Evolutionary conservation across 306 rosid genomes (phyloP), one percentile per base, ranked within the genome.

Genomic region (Glycine tomentella): DNA sequence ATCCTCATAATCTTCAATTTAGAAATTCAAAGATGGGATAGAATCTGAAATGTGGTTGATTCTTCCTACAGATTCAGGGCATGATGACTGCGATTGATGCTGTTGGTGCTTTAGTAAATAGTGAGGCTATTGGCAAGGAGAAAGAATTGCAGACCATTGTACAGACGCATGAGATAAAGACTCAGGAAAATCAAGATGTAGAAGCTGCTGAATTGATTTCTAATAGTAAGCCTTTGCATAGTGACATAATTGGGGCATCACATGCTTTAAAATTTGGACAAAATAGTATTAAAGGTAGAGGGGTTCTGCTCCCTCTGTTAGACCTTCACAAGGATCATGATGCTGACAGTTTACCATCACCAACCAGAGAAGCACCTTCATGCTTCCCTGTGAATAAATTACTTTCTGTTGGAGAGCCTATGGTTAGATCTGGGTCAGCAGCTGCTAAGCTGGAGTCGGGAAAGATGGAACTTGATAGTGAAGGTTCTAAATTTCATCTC

Each of bases 281-380:
- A 48, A 83, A 87, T 82, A 88, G 76, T 83, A 42, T 85, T 14
- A 93, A 86, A 89, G 80, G 91, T 73, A 91, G 96, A 79, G 96
- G 93, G 46, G 14, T 79, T 65, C 83, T 88, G 77, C 89, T 93
- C 17, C 99, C 99, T 52, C 85, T 96, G 77, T 83, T 96, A 36
- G 99, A 96, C 84, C 96, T 93, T 83, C 99, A 96, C 86, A 93
- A 90, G 90, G 98, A 92, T 80, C 99, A 96, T 69, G 99, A 96
- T 81, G 87, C 36, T 45, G 99, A 96, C 87, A 92, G 98, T 86
- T 93, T 96, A 74, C 99, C 99, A 20, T 96, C 99, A 13, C 99
- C 99, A 40, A 96, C 99, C 3, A 88, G 94, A 34, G 97, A 92
- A 78, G 81, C 89, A 57, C 87, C 91, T 14, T 68, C 90, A 2